These are phyloP conservation scores for Bryum argenteum DNA, from an alignment of 225 moss, liverwort and hornwort genomes.

Conservation along the genomic window DNA sequence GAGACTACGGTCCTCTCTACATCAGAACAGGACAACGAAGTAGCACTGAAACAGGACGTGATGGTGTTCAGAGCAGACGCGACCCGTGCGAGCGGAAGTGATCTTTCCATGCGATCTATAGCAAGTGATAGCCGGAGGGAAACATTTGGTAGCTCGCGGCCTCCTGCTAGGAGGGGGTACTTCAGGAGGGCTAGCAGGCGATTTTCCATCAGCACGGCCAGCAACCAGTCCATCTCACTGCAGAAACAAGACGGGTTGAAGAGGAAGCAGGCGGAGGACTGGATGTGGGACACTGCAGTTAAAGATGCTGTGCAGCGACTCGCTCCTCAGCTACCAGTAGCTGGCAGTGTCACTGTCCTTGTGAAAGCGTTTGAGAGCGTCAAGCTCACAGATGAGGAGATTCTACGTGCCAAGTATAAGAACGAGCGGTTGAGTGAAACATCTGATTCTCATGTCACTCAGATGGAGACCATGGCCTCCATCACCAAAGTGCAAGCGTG, in stretches of 20 bases:
- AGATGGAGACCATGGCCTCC: slow-evolving; percentile 57
- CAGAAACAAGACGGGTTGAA: slow-evolving; percentile 53
- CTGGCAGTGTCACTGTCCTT: slow-evolving; percentile 64
- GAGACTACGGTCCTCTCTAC: background rate
- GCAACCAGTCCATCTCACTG: slow-evolving; percentile 53
- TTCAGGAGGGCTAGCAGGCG: slow-evolving; percentile 33
- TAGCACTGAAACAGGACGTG: background rate
- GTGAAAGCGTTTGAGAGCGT: slow-evolving; percentile 91
- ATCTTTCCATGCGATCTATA: slow-evolving; percentile 34
- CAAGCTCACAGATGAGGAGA: slow-evolving; percentile 58
- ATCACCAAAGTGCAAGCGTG: slow-evolving; percentile 82
- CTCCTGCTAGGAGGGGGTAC: slow-evolving; percentile 27
- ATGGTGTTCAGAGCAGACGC: background rate
- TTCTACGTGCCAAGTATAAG: slow-evolving; percentile 39
- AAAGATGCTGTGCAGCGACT: slow-evolving; percentile 68
- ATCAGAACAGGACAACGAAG: background rate
- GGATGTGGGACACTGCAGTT: slow-evolving; percentile 80
- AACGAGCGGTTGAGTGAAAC: slow-evolving; percentile 9
- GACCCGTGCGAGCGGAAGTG: slow-evolving; percentile 32
- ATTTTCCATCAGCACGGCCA: slow-evolving; percentile 37
- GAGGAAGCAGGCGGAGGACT: slow-evolving; percentile 66
- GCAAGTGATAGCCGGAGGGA: slow-evolving; percentile 29
- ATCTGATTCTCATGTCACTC: slow-evolving; percentile 5
- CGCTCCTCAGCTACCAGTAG: slow-evolving; percentile 47
- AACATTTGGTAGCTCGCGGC: slow-evolving; percentile 22